Conservation (phyloP, 352 stramenopile genomes). For the Elongisporangium senticosum region DNA sequence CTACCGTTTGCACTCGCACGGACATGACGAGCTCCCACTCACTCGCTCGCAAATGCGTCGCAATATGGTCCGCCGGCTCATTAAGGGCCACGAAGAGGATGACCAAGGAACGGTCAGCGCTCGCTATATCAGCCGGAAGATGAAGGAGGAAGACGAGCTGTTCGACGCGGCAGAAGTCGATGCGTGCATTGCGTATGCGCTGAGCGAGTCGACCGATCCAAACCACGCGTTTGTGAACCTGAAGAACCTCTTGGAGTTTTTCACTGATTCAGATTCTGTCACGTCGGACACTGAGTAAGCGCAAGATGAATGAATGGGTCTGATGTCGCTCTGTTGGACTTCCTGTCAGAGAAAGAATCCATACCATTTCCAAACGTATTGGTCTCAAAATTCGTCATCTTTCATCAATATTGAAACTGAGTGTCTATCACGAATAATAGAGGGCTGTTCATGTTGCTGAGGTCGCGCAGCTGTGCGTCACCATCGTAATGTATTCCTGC, state of each 20-base stretch:
- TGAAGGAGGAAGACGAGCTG: constrained; percentile 51
- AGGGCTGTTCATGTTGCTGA: no score
- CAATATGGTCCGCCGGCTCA: constrained; percentile 52
- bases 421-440: no score
- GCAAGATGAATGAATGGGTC: background rate
- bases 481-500: constrained; percentile 26
- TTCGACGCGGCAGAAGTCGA: constrained; percentile 49
- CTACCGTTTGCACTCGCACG: constrained; percentile 52
- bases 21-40: constrained; percentile 40
- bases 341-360: background rate
- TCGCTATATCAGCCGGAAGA: constrained; percentile 46
- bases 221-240: constrained; percentile 8
- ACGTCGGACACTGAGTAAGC: background rate
- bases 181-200: constrained; percentile 29
- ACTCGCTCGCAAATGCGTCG: constrained; percentile 41
- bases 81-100: constrained; percentile 58
- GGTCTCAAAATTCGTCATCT: no score
- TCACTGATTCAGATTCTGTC: background rate
- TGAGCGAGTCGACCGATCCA: constrained; percentile 17
- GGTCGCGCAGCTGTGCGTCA: no score
- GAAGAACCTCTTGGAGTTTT: background rate
- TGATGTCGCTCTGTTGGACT: background rate
- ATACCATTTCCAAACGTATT: background rate
- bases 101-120: constrained; percentile 33
- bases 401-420: no score